These are phyloP conservation scores for Penicillium robsamsonii DNA, from an alignment of 495 filamentous ascomycete genomes.

Conservation along the genomic window DNA sequence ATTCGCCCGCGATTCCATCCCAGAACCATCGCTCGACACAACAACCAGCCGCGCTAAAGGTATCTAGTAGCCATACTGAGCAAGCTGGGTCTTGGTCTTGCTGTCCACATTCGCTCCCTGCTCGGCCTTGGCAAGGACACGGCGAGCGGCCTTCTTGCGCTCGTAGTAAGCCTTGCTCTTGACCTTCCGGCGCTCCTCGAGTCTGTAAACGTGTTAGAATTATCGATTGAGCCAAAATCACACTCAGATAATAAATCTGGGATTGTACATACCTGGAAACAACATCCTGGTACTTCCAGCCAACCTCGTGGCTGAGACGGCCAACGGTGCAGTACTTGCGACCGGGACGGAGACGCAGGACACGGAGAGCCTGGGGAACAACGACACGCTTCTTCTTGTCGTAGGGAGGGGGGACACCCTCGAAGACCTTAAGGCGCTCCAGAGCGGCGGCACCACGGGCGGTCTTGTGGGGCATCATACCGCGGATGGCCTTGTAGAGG, in stretches of 20 bases:
- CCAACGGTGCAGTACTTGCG: conserved; percentile 99
- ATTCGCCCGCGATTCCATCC: conserved; percentile 46
- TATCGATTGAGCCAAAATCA: conserved; percentile 3
- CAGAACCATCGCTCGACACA: conserved; percentile 46
- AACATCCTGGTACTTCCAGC: conserved; percentile 99
- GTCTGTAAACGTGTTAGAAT: conserved; percentile 51
- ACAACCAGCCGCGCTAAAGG: conserved; percentile 47
- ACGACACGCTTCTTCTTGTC: conserved; percentile 99
- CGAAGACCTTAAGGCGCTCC: conserved; percentile 98
- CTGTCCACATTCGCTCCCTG: conserved; percentile 85
- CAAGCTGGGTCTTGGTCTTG: conserved; percentile 67
- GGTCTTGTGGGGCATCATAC: conserved; percentile 99
- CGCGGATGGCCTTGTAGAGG: conserved; percentile 99
- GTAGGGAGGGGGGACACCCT: conserved; percentile 98
- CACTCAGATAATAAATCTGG: neutral
- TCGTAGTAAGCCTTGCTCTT: conserved; percentile 99
- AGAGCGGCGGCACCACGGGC: conserved; percentile 92
- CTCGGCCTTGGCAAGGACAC: conserved; percentile 85
- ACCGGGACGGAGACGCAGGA: conserved; percentile 92
- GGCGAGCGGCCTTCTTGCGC: conserved; percentile 93
- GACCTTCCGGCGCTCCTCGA: conserved; percentile 98
- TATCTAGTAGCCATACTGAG: conserved; percentile 69
- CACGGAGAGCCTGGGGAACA: conserved; percentile 93
- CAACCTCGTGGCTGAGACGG: conserved; percentile 95
- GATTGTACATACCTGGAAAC: conserved; percentile 77